Conservation (phyloP, 179 eudicot genomes). For the Beta lomatogona region DNA sequence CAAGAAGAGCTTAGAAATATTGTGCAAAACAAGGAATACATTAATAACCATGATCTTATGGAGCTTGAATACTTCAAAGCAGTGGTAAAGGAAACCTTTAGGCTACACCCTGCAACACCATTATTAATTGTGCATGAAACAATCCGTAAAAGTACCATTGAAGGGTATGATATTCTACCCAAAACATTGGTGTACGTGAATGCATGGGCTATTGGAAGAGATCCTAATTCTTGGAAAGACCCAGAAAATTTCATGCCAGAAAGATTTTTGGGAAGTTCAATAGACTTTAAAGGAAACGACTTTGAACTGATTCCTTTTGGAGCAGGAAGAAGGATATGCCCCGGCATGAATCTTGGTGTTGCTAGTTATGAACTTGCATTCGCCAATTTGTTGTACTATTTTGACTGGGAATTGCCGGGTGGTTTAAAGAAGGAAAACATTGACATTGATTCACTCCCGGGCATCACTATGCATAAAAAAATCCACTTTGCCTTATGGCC, state of each 20-base stretch:
- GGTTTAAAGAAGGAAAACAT: slow-evolving; percentile 25
- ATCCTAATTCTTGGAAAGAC: slow-evolving; percentile 15
- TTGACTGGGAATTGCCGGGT: slow-evolving; percentile 31
- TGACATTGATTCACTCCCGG: slow-evolving; percentile 23
- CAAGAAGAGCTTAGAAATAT: slow-evolving; percentile 15
- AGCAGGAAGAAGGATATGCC: slow-evolving; percentile 36
- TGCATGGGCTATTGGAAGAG: slow-evolving; percentile 28
- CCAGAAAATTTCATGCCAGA: slow-evolving; percentile 26
- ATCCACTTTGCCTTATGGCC: slow-evolving; percentile 26
- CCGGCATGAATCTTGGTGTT: slow-evolving; percentile 26
- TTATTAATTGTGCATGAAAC: slow-evolving; percentile 14
- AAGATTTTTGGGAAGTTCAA: slow-evolving; percentile 21
- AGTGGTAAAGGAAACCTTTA: slow-evolving; percentile 23
- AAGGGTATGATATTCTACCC: slow-evolving; percentile 26
- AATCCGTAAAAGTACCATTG: not conserved
- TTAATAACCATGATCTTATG: not conserved
- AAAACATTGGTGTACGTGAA: slow-evolving; percentile 20
- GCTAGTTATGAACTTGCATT: slow-evolving; percentile 21
- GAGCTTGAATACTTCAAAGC: slow-evolving; percentile 20
- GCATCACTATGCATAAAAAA: slow-evolving; percentile 30
- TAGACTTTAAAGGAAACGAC: slow-evolving; percentile 28
- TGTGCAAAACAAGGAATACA: not conserved
- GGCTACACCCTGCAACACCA: slow-evolving; percentile 17
- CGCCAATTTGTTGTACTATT: slow-evolving; percentile 30
- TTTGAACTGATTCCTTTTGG: slow-evolving; percentile 37